Evolutionary conservation across 140 eudicot species (phyloP).

Genomic region (Stevia rebaudiana): DNA sequence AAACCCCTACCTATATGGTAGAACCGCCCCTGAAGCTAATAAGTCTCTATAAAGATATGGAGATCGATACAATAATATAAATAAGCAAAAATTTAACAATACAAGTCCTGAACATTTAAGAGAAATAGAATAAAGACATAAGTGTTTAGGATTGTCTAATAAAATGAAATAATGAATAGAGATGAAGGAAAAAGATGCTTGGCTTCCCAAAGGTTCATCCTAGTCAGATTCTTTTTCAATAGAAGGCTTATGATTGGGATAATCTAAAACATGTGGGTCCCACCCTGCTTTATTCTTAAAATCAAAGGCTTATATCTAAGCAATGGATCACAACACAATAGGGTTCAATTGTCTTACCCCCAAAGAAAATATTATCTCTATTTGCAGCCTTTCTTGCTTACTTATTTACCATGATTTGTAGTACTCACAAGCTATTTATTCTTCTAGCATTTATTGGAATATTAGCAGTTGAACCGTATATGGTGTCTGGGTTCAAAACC

Average conservation of each 20-base stretch:
- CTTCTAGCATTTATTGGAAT: slow-evolving; percentile 54
- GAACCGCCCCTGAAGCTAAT: no score
- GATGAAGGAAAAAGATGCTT: no score
- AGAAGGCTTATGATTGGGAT: slow-evolving; percentile 62
- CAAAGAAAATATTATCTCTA: slow-evolving; percentile 21
- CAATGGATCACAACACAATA: slow-evolving; percentile 35
- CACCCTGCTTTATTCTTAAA: slow-evolving; percentile 50
- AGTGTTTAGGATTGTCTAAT: no score
- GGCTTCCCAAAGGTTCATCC: slow-evolving; percentile 64
- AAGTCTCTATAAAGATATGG: no score
- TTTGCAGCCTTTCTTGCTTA: slow-evolving; percentile 16
- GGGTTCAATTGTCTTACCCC: slow-evolving; percentile 36
- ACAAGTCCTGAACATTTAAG: no score
- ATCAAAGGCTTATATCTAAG: slow-evolving; percentile 33
- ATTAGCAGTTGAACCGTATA: slow-evolving; percentile 40
- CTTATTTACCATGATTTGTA: slow-evolving; percentile 40
- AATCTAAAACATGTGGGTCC: slow-evolving; percentile 59
- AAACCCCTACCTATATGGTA: no score
- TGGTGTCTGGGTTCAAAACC: slow-evolving; percentile 47
- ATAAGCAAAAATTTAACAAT: no score
- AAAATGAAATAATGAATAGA: no score
- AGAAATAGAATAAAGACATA: no score
- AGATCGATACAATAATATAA: no score
- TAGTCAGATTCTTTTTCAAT: slow-evolving; percentile 54
- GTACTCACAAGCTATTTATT: slow-evolving; percentile 31